A percentile compares a stretch with the other conserved stretches of the same genome.
Conservation (phyloP, 768 basidiomycete species). For the Suillus placidus region DNA sequence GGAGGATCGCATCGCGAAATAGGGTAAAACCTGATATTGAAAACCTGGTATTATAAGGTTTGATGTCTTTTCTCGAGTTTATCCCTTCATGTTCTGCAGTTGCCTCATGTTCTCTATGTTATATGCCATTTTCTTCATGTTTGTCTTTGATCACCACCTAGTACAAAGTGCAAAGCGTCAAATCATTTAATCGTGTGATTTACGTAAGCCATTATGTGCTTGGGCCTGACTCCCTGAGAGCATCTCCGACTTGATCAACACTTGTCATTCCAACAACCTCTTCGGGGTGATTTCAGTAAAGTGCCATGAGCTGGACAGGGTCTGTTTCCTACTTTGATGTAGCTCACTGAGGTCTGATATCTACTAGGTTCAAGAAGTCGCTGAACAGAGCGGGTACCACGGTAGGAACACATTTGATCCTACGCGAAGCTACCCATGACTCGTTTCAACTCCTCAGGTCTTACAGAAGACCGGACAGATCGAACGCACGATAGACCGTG, state of each 20-base stretch:
- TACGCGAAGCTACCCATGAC: conserved; percentile 61
- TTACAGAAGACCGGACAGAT: conserved; percentile 99
- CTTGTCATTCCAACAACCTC: not conserved
- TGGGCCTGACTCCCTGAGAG: not conserved
- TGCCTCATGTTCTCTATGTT: not conserved
- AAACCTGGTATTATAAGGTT: not conserved
- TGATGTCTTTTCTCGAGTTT: not conserved
- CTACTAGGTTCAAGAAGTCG: conserved; percentile 85
- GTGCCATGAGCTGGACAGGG: conserved; percentile 60
- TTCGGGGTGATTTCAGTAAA: not conserved
- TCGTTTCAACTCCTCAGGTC: conserved; percentile 49
- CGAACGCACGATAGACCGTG: conserved; percentile 91
- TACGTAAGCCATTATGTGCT: not conserved
- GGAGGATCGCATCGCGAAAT: conserved; percentile 26
- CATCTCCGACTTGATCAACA: not conserved
- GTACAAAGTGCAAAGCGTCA: not conserved
- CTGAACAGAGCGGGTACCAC: conserved; percentile 91
- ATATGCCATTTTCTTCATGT: not conserved
- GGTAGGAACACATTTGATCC: conserved; percentile 65
- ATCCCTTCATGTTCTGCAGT: not conserved
- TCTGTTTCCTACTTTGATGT: conserved; percentile 25
- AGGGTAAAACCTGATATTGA: not conserved
- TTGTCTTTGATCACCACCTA: not conserved
- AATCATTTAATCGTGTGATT: not conserved
- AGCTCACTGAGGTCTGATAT: conserved; percentile 7